A percentile compares a stretch with the other conserved stretches of the same genome.
Conservation (phyloP, 2,329 filamentous ascomycete genomes). For the Fusarium avenaceum region DNA sequence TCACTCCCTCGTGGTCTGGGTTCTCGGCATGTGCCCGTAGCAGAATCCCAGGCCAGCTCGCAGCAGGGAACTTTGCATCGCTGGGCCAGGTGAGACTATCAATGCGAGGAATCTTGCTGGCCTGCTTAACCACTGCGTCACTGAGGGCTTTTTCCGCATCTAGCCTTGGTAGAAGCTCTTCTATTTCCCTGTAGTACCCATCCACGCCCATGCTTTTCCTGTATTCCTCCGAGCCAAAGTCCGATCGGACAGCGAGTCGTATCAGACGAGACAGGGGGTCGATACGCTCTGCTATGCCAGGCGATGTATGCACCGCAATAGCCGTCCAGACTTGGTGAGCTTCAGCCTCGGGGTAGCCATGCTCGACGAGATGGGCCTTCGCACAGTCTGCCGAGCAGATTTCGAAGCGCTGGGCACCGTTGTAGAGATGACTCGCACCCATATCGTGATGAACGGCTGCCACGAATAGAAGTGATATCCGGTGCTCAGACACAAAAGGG, state of each 20-base stretch:
- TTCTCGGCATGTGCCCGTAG: constrained; percentile 51
- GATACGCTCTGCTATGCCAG: constrained; percentile 55
- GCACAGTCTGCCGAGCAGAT: constrained; percentile 53
- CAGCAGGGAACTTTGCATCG: constrained; percentile 49
- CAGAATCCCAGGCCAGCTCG: constrained; percentile 52
- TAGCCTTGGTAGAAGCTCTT: constrained; percentile 46
- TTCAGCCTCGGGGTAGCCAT: constrained; percentile 44
- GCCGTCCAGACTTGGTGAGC: constrained; percentile 54
- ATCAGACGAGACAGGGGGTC: constrained; percentile 52
- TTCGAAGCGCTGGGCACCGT: constrained; percentile 54
- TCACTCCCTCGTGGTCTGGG: constrained; percentile 46
- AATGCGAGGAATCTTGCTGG: constrained; percentile 35
- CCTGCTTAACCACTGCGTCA: constrained; percentile 50
- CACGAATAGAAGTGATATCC: constrained; percentile 51
- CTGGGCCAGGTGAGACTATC: constrained; percentile 47
- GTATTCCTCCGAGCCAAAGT: constrained; percentile 48
- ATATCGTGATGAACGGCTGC: constrained; percentile 56
- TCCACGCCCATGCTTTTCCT: constrained; percentile 14
- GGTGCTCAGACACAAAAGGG: constrained; percentile 16
- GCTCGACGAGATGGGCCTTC: constrained; percentile 46
- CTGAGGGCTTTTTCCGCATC: constrained; percentile 46
- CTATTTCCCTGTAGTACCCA: constrained; percentile 36
- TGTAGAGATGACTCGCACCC: constrained; percentile 50
- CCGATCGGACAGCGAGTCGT: constrained; percentile 51
- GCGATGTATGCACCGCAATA: constrained; percentile 54